Evolutionary conservation across 23 red algal species (phyloP), one percentile per base, ranked within the genome.

Genomic region (Chondrus crispus): DNA sequence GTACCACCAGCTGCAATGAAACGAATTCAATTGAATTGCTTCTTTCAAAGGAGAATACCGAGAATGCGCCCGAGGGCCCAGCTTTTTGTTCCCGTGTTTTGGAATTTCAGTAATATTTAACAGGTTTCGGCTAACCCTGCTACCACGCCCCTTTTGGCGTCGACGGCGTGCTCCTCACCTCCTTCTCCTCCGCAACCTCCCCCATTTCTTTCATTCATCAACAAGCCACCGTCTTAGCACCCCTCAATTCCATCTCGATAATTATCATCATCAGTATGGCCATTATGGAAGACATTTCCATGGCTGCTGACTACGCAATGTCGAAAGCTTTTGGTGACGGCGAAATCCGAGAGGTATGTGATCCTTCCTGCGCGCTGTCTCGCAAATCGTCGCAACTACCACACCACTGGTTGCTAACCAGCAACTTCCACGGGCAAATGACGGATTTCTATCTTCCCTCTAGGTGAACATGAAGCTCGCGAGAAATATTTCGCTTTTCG

Each of bases 401-500:
- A 55, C 12, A 12, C 50, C 20, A 55, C 50, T 55, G 50, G 20
- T 55, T 55, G 12, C 50, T 55, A 55, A 55, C 20, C 50, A 12
- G 13, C 50, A 55, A 12, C 50, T 14, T 55, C 50, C 50, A 12
- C 20, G 13, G 13, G 50, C 50, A n/a, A n/a, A n/a, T n/a, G n/a
- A n/a, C n/a, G n/a, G n/a, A n/a, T n/a, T n/a, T n/a, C 50, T 20
- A 14, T 7, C 1, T 22, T 19, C 9, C 60, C 7, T 32, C 60
- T 66, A 86, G 82, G 40, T 86, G 48, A 86, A 86, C 62, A 66
- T 86, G 32, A 86, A 86, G 18, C 82, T 86, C 38, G 52, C 82
- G 14, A 86, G 53, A 51, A 86, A 86, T 62, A 26, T 86, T 30
- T 55, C 45, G 26, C 28, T 86, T 44, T 86, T 86, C 19, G 82